Evolutionary conservation across 768 basidiomycete species (phyloP).

Genomic region (Kwoniella sp.): DNA sequence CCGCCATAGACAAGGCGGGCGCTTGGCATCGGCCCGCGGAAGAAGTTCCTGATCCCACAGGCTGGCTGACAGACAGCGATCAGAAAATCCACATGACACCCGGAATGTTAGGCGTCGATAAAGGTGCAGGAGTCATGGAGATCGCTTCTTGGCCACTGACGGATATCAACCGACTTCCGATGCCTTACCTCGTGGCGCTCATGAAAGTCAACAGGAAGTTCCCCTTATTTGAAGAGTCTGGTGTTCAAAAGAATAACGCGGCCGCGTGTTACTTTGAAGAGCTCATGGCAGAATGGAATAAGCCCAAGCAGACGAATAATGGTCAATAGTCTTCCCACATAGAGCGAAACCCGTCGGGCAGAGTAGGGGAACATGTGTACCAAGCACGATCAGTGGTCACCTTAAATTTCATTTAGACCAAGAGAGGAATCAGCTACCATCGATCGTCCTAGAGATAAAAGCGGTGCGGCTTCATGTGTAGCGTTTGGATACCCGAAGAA

Average conservation of each 20-base stretch:
- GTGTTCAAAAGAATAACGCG: background rate
- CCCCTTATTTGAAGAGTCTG: background rate
- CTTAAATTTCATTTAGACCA: too few species aligned
- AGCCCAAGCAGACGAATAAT: too few species aligned
- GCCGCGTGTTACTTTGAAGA: background rate
- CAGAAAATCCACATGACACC: background rate
- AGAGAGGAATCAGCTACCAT: too few species aligned
- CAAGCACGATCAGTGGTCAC: too few species aligned
- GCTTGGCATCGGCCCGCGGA: background rate
- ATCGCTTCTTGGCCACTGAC: slow-evolving; percentile 6
- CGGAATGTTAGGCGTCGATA: background rate
- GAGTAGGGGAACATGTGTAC: too few species aligned
- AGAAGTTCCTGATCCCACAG: background rate
- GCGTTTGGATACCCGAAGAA: too few species aligned
- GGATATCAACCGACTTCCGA: slow-evolving; percentile 2
- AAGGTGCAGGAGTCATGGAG: slow-evolving; percentile 9
- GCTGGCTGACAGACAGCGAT: background rate
- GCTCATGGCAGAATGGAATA: slow-evolving; percentile 7
- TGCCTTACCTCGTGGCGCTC: slow-evolving; percentile 4
- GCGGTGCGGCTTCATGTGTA: too few species aligned
- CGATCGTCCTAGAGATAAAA: too few species aligned
- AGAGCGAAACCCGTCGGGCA: too few species aligned
- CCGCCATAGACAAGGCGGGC: background rate
- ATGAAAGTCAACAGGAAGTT: slow-evolving; percentile 5
- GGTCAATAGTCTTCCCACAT: too few species aligned